Percentiles rank a stretch among this genome's conserved stretches.
Evolutionary conservation across 371 early-diverging fungal genomes (phyloP).

Genomic region (Rhizopus delemar): DNA sequence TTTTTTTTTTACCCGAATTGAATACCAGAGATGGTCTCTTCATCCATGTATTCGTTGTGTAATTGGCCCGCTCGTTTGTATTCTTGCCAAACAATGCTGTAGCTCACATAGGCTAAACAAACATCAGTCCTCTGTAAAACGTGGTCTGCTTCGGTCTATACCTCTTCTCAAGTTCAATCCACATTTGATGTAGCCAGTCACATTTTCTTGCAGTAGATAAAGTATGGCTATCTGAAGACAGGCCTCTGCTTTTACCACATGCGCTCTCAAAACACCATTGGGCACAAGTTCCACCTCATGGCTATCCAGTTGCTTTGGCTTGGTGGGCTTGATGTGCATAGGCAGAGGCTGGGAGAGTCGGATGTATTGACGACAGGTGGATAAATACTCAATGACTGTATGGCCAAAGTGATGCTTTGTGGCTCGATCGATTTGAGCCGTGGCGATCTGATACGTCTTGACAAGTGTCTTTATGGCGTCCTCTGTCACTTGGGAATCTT

Average conservation of each 20-base stretch:
- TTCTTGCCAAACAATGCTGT: slow-evolving; percentile 51
- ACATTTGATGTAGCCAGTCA: slow-evolving; percentile 63
- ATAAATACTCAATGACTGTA: slow-evolving; percentile 20
- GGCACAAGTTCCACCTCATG: slow-evolving; percentile 36
- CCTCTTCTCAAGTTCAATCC: slow-evolving; percentile 52
- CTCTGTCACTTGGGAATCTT: slow-evolving; percentile 36
- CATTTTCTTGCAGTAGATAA: slow-evolving; percentile 58
- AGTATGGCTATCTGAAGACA: slow-evolving; percentile 59
- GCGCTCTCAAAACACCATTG: slow-evolving; percentile 60
- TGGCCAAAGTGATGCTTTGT: slow-evolving; percentile 33
- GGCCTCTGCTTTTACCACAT: slow-evolving; percentile 61
- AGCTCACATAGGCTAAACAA: slow-evolving; percentile 41
- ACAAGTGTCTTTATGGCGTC: slow-evolving; percentile 41
- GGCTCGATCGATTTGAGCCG: slow-evolving; percentile 47
- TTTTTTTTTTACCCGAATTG: slow-evolving; percentile 43
- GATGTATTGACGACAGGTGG: slow-evolving; percentile 23
- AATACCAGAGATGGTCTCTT: slow-evolving; percentile 50
- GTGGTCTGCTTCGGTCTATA: neutral
- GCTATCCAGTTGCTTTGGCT: slow-evolving; percentile 14
- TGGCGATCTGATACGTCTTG: slow-evolving; percentile 38
- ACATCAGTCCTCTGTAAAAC: neutral
- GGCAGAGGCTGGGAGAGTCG: slow-evolving; percentile 21
- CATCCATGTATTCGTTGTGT: slow-evolving; percentile 40
- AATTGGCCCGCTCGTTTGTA: slow-evolving; percentile 45
- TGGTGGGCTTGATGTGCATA: slow-evolving; percentile 13